Evolutionary conservation across 805 yeast genomes (phyloP), one percentile per base, ranked within the genome.

Genomic region (Metahyphopichia silvanorum): DNA sequence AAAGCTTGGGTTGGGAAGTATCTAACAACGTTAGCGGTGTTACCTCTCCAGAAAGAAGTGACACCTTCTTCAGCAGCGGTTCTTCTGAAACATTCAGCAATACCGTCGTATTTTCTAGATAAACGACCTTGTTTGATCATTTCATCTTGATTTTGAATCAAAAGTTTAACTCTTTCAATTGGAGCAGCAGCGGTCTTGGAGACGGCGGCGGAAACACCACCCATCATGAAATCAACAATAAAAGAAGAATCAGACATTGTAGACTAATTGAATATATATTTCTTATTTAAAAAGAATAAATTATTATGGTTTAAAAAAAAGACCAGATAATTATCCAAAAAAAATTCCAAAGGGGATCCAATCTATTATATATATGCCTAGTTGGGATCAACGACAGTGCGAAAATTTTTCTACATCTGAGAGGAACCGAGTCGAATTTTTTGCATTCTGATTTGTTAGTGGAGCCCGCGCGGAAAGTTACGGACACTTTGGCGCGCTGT

Each of bases 1-100:
- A 88, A 80, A 58, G 97, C 97, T 76, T 88, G 97, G 69, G 97
- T 89, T 71, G 97, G 97, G 95, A 88, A 88, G 82, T 89, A 88
- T 79, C 97, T 86, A 76, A 88, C 82, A 66, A 88, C 97, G 74
- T 88, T 88, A 60, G 97, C 97, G 50, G 96, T 89, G 89, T 88
- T 88, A 80, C 97, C 97, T 84, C 96, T 84, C 97, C 97, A 88
- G 91, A 88, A 87, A 46, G 97, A 73, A 51, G 71, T 76, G 46
- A 85, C 60, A 81, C 97, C 97, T 77, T 88, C 97, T 53, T 83
- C 86, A 54, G 85, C 83, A 49, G 89, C 83, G 53, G 97, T 89
- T 79, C 96, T 85, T 60, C 65, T 79, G 94, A 89, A 88, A 76
- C 96, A 86, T 63, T 88, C 97, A 45, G 55, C 71, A 49, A 88